These are phyloP conservation scores for Logfia minima DNA, from an alignment of 129 eudicot genomes.

Conservation along the genomic window DNA sequence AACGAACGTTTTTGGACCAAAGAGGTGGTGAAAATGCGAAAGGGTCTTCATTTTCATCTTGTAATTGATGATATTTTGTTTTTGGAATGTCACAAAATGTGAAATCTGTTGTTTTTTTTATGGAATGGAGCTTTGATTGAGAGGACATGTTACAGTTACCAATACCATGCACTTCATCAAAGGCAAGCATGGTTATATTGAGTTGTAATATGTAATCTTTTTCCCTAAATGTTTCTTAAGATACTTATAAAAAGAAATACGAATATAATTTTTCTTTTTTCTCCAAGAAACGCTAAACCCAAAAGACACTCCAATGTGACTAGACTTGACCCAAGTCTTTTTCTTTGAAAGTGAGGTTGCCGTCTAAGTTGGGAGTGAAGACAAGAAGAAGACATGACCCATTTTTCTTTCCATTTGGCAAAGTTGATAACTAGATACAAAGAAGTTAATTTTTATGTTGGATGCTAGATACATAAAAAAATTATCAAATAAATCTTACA, in stretches of 20 bases:
- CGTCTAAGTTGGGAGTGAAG: constrained; percentile 25
- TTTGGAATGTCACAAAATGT: constrained; percentile 33
- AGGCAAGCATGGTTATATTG: constrained; percentile 21
- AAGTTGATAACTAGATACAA: not conserved
- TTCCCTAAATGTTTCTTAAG: not conserved
- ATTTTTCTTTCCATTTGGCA: constrained; percentile 21
- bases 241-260: not conserved
- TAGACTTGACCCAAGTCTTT: constrained; percentile 19
- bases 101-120: constrained; percentile 19
- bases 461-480: no score
- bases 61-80: not conserved
- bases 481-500: no score
- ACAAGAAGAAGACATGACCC: constrained; percentile 15
- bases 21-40: constrained; percentile 18
- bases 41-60: constrained; percentile 7
- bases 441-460: not conserved
- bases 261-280: not conserved
- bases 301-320: constrained; percentile 22
- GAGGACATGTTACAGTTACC: constrained; percentile 18
- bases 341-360: constrained; percentile 28
- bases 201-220: not conserved
- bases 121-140: constrained; percentile 22
- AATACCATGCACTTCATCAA: not conserved
- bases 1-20: constrained; percentile 20
- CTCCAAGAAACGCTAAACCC: not conserved